Base-by-base conservation (phyloP, 2,329 filamentous ascomycete genomes). In the Aureobasidium musti region DNA sequence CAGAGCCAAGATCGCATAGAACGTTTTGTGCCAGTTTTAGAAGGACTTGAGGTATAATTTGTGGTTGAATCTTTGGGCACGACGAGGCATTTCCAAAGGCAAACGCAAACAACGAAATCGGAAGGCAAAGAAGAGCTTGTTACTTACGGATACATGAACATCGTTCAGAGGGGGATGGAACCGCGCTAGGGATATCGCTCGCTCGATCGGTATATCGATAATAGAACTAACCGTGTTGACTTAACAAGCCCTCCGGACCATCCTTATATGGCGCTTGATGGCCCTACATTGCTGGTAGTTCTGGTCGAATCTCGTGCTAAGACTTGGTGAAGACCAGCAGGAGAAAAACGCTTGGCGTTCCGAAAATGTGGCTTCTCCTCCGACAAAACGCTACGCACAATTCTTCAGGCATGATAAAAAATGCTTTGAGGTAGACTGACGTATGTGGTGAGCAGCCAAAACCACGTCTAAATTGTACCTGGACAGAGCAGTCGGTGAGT, bases 1-100 rank as follows among this genome's bases (percentile, higher is more conserved):
- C 28, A 61, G 57, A 61, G 14, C 41, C 17, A 61, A 61, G 43
- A 14, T 61, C n/a, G 57, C 57, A 35, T 61, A 61, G 43, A 37
- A 19, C 30, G 35, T 30, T 30, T 49, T 19, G 23, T 8, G 17
- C 21, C n/a, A 28, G 8, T 41, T 28, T 7, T 23, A 13, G 19
- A 7, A 5, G 35, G 23, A 41, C 14, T 14, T 26, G 53, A 41
- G 21, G 35, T 41, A 7, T 6, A 23, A 26, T 11, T 5, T 17
- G 53, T 14, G 35, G 26, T 2, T 2, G n/a, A n/a, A n/a, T n/a
- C n/a, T n/a, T n/a, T n/a, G n/a, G n/a, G n/a, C n/a, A n/a, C n/a
- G n/a, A n/a, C n/a, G n/a, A n/a, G n/a, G n/a, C n/a, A n/a, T n/a
- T n/a, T n/a, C n/a, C n/a, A n/a, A n/a, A n/a, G n/a, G n/a, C n/a